phyloP scores from a whole-genome alignment of 192 early-diverging fungal genomes.

The Phlyctochytrium arcticum region DNA sequence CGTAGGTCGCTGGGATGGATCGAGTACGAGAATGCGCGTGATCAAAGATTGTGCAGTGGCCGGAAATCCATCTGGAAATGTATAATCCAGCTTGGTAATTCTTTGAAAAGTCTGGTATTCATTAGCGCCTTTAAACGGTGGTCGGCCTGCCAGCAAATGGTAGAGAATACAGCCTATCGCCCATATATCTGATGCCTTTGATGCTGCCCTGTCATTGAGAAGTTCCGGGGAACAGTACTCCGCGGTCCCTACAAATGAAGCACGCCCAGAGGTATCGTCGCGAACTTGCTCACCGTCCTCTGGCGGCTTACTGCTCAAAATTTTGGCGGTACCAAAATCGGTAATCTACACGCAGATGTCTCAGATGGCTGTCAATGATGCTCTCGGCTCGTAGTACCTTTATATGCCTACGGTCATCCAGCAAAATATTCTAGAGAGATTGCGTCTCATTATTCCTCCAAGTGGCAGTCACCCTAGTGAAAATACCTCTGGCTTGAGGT shows the following conservation, averaged over 20 bases:
- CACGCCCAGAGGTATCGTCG: constrained; percentile 43
- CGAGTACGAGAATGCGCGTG: constrained; percentile 68
- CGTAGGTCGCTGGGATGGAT: constrained; percentile 44
- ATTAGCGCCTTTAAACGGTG: constrained; percentile 91
- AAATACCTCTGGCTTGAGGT: constrained; percentile 86
- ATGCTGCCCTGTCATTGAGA: constrained; percentile 77
- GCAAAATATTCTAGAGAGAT: constrained; percentile 60
- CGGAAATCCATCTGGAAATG: constrained; percentile 73
- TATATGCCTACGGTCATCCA: constrained; percentile 87
- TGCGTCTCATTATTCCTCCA: neutral
- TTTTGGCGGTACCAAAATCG: constrained; percentile 95
- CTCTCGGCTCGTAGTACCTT: constrained; percentile 36
- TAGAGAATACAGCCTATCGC: constrained; percentile 85
- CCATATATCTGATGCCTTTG: constrained; percentile 47
- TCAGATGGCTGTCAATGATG: constrained; percentile 45
- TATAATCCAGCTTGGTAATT: constrained; percentile 83
- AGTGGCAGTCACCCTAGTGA: neutral
- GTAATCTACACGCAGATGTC: constrained; percentile 65
- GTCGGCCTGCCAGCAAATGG: constrained; percentile 81
- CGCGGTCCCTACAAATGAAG: constrained; percentile 97
- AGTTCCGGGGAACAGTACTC: constrained; percentile 98
- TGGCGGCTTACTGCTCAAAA: constrained; percentile 30
- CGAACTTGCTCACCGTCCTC: neutral
- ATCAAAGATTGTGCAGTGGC: constrained; percentile 71
- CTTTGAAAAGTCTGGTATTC: constrained; percentile 98